Evolutionary conservation across 805 yeast genomes (phyloP).

Genomic region (Tetrapisispora iriomotensis): DNA sequence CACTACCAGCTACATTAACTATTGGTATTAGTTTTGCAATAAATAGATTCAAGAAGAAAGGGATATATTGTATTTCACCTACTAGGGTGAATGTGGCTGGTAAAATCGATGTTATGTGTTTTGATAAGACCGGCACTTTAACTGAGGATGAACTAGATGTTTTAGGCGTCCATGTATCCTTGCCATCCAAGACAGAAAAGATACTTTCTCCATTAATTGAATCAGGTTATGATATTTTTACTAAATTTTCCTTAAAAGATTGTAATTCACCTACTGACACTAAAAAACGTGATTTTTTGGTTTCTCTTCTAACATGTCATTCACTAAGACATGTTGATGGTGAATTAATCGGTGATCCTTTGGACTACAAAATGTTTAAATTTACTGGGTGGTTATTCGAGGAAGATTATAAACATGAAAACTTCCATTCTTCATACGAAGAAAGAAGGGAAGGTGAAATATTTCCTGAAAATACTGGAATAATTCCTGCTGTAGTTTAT

Average conservation of each 20-base stretch:
- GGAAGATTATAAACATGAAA: slow-evolving; percentile 48
- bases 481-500: slow-evolving; percentile 42
- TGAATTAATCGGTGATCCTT: slow-evolving; percentile 84
- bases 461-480: slow-evolving; percentile 35
- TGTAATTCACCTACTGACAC: slow-evolving; percentile 25
- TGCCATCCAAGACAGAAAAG: slow-evolving; percentile 14
- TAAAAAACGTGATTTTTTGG: slow-evolving; percentile 26
- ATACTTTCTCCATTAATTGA: slow-evolving; percentile 22
- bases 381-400: slow-evolving; percentile 70
- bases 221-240: slow-evolving; percentile 16
- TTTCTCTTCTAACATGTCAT: slow-evolving; percentile 59
- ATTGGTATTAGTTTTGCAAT: slow-evolving; percentile 94
- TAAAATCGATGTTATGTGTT: slow-evolving; percentile 78
- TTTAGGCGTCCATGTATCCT: slow-evolving; percentile 44
- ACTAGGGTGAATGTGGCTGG: slow-evolving; percentile 95
- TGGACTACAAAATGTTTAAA: slow-evolving; percentile 87
- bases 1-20: slow-evolving; percentile 92
- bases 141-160: slow-evolving; percentile 96
- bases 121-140: slow-evolving; percentile 95
- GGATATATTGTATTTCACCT: slow-evolving; percentile 86
- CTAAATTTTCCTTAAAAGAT: slow-evolving; percentile 23
- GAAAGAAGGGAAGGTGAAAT: slow-evolving; percentile 31
- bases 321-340: slow-evolving; percentile 71
- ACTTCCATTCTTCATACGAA: slow-evolving; percentile 30
- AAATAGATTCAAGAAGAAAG: slow-evolving; percentile 53